Conservation (phyloP, 805 yeast species). For the Teunomyces aglyptinius region DNA sequence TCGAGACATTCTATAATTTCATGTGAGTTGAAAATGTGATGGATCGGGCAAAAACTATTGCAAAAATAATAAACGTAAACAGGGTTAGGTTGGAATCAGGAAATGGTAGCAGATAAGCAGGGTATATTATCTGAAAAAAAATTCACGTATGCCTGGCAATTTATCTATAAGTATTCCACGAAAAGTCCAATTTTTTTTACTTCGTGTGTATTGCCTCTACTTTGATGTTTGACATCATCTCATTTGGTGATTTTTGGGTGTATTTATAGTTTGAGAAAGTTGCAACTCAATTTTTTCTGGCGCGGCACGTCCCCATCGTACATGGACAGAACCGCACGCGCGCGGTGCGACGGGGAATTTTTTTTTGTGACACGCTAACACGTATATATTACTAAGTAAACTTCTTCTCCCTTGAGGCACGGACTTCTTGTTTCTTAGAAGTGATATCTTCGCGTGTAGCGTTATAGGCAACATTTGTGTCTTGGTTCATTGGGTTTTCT, state of each 20-base stretch:
- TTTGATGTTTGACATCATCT: neutral
- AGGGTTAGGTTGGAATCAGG: neutral
- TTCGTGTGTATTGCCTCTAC: conserved; percentile 1
- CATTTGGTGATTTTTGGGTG: conserved; percentile 16
- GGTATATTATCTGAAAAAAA: neutral
- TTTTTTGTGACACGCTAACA: neutral
- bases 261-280: conserved; percentile 13
- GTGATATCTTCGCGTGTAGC: conserved; percentile 55
- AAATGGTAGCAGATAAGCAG: neutral
- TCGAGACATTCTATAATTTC: conserved; percentile 38
- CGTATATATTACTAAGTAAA: conserved; percentile 7
- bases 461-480: conserved; percentile 59
- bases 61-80: neutral
- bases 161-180: neutral
- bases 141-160: neutral
- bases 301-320: conserved; percentile 3
- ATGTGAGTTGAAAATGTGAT: neutral
- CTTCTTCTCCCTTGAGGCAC: conserved; percentile 46
- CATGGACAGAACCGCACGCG: conserved; percentile 1
- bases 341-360: neutral
- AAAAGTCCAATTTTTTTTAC: neutral
- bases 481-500: conserved; percentile 84
- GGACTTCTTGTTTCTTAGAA: conserved; percentile 47
- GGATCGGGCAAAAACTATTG: neutral
- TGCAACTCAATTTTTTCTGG: conserved; percentile 6